Evolutionary conservation across 2,329 filamentous ascomycete genomes (phyloP).

Genomic region (Davidsoniella australis): DNA sequence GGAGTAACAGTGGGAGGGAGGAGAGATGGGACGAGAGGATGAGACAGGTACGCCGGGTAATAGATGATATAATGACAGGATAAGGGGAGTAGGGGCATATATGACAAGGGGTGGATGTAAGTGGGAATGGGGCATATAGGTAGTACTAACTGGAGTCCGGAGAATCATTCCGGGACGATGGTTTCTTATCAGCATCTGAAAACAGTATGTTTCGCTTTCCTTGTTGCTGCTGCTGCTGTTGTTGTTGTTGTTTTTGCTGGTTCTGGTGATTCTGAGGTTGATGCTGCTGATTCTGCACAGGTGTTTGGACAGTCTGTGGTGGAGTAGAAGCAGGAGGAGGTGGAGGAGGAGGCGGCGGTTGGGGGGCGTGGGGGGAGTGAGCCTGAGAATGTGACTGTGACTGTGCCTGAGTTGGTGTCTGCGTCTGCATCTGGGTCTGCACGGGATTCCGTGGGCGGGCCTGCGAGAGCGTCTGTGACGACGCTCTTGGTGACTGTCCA

Average conservation of each 20-base stretch:
- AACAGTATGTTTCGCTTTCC: conserved; percentile 1
- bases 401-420: background rate
- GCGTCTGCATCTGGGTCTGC: background rate
- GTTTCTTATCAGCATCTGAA: conserved; percentile 2
- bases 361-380: background rate
- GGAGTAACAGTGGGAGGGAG: background rate
- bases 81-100: background rate
- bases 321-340: background rate
- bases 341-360: background rate
- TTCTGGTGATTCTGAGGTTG: background rate
- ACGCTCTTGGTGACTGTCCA: too few species aligned
- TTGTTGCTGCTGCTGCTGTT: background rate
- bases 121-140: background rate
- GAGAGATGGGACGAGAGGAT: background rate
- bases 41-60: background rate
- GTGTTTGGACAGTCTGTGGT: background rate
- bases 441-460: background rate
- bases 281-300: background rate
- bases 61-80: background rate
- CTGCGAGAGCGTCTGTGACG: background rate
- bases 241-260: background rate
- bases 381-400: conserved; percentile 1
- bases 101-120: background rate
- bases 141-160: conserved; percentile 8
- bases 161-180: conserved; percentile 9